Conservation (phyloP, 176 grass and related monocot genomes). For the Neostapfia colusana region DNA sequence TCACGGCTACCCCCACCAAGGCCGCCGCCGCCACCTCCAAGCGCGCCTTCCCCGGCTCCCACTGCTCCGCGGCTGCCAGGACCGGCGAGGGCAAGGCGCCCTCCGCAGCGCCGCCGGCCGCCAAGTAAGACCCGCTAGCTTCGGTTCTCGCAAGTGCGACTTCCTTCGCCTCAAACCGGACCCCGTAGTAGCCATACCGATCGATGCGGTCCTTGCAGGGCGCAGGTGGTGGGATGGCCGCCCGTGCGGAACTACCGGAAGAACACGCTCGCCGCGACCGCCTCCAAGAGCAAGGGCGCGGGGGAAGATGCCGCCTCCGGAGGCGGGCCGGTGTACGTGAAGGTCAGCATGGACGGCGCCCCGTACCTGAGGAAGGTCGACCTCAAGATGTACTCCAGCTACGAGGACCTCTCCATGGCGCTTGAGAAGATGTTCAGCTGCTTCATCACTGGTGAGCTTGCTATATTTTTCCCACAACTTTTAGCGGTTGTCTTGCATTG, state of each 20-base stretch:
- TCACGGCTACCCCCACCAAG: background rate
- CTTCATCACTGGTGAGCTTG: slow-evolving; percentile 72
- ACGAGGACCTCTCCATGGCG: slow-evolving; percentile 54
- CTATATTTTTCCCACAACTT: no score
- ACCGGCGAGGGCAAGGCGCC: slow-evolving; percentile 15
- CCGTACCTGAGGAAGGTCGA: slow-evolving; percentile 75
- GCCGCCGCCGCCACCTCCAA: slow-evolving; percentile 36
- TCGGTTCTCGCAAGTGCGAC: background rate
- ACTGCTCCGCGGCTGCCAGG: background rate
- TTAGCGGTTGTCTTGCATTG: background rate
- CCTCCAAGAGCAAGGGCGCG: slow-evolving; percentile 40
- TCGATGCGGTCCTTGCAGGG: slow-evolving; percentile 36
- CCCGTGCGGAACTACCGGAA: slow-evolving; percentile 72
- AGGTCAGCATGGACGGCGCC: slow-evolving; percentile 85
- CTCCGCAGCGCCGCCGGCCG: slow-evolving; percentile 34
- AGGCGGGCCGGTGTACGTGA: slow-evolving; percentile 46
- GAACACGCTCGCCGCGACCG: slow-evolving; percentile 59
- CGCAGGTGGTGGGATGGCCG: slow-evolving; percentile 83
- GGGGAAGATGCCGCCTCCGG: slow-evolving; percentile 39
- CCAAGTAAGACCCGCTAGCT: slow-evolving; percentile 37
- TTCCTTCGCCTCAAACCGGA: background rate
- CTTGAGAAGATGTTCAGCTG: slow-evolving; percentile 80
- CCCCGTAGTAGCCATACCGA: background rate
- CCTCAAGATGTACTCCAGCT: slow-evolving; percentile 66
- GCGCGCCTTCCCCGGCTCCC: slow-evolving; percentile 51